Evolutionary conservation across 257 asterid species (phyloP).

Genomic region (Nicotiana attenuata): DNA sequence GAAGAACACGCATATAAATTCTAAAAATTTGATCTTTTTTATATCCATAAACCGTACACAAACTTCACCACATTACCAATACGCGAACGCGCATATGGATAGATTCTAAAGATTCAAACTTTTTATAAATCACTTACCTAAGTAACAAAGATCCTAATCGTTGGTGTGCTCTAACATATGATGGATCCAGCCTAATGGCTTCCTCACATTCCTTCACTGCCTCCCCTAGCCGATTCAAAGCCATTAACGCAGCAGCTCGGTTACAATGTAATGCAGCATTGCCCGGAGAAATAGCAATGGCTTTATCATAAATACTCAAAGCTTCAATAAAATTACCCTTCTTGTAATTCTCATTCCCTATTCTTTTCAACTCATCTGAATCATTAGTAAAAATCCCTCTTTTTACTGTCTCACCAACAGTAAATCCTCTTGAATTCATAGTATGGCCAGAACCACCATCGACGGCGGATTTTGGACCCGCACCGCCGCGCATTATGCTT

Average conservation of each 20-base stretch:
- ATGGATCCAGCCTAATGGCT: conserved; percentile 63
- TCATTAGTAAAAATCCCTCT: conserved; percentile 18
- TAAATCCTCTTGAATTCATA: neutral
- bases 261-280: conserved; percentile 53
- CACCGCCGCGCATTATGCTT: conserved; percentile 54
- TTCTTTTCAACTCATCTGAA: conserved; percentile 60
- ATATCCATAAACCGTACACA: too few species aligned
- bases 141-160: conserved; percentile 62
- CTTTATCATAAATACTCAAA: conserved; percentile 55
- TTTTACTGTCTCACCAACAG: conserved; percentile 9
- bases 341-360: conserved; percentile 57
- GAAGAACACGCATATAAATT: too few species aligned
- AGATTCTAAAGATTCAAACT: conserved; percentile 17
- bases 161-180: conserved; percentile 60
- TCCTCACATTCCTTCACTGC: conserved; percentile 67
- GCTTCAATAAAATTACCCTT: conserved; percentile 62
- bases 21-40: too few species aligned
- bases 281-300: conserved; percentile 43
- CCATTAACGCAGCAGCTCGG: conserved; percentile 61
- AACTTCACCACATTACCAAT: too few species aligned
- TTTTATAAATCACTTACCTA: conserved; percentile 42
- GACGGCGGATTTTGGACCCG: conserved; percentile 23
- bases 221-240: conserved; percentile 38
- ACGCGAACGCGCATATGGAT: neutral
- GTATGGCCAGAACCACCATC: conserved; percentile 9